phyloP scores from a whole-genome alignment of 2,329 filamentous ascomycete species.

The Lasiodiplodia sp. region DNA sequence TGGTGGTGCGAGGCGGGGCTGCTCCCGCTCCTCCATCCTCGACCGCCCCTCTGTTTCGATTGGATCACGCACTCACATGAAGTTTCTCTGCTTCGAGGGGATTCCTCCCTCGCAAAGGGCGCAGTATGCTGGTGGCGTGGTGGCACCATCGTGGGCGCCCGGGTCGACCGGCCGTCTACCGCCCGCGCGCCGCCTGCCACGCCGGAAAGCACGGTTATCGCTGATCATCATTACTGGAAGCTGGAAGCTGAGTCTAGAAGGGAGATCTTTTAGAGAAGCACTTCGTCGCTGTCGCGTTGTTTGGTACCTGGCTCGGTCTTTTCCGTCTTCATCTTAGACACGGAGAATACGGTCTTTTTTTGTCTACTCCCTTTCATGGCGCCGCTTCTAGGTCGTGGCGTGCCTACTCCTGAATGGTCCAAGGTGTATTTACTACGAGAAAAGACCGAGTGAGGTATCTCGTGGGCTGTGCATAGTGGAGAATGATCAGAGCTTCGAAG shows the following conservation, averaged over 20 bases:
- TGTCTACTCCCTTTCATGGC: not conserved
- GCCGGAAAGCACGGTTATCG: constrained; percentile 11
- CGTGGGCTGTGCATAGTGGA: constrained; percentile 8
- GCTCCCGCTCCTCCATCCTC: not conserved
- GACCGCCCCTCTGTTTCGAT: not conserved
- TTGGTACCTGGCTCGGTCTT: constrained; percentile 7
- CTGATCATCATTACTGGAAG: constrained; percentile 10
- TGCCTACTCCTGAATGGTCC: not conserved
- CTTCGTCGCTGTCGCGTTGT: not conserved
- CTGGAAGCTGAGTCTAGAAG: not conserved
- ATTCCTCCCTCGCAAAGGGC: not conserved
- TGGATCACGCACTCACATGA: not conserved
- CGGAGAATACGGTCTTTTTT: not conserved
- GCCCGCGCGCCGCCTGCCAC: constrained; percentile 14
- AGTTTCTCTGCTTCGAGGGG: not conserved
- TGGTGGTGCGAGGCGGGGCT: constrained; percentile 10
- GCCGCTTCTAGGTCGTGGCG: not conserved
- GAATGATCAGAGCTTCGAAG: not conserved
- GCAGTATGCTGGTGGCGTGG: constrained; percentile 4
- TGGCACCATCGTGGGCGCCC: constrained; percentile 8
- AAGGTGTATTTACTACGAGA: not conserved
- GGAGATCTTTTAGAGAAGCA: not conserved
- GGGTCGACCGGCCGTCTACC: constrained; percentile 15
- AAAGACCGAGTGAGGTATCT: constrained; percentile 1
- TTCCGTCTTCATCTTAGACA: constrained; percentile 6